Base-by-base conservation (phyloP, 2,329 filamentous ascomycete species). In the Exserohilum rostratum region DNA sequence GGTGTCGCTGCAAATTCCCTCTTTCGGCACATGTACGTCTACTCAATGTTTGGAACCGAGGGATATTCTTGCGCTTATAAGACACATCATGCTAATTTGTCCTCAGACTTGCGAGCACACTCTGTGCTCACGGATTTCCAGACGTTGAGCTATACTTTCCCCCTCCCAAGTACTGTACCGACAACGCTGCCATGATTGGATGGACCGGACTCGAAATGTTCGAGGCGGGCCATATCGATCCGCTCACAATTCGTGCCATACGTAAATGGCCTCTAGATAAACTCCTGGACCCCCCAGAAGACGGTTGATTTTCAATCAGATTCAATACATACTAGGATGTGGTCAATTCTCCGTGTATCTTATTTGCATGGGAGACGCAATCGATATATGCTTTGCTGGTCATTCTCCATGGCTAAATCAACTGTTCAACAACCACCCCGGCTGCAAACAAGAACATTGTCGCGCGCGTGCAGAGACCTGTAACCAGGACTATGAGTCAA, bases 121-220 rank as follows among this genome's bases (percentile, higher is more conserved):
- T 97, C 37, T 83, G 88, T 60, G 83, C 80, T n/a, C 83, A 89
- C 38, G 90, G 90, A 0, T 88, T 86, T 68, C 69, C 71, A 0
- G 65, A 85, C 60, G 73, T 96, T 25, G 66, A 81, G 10, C 74
- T 97, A 6, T 76, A 88, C 27, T 90, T 89, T 50, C 93, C 95
- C n/a, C 92, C 92, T 2, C 76, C 85, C 9, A 80, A 82, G 37
- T 81, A 93, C 48, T 98, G 95, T 71, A 97, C 91, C 0, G 95
- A 99, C 69, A 98, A 99, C 75, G 95, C 95, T 11, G 91, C 92
- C 43, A 99, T 99, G 95, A 93, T 98, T 71, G 93, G 89, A 1
- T 98, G 95, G 93, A 82, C 93, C 1, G 95, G 89, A 0, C 83
- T 93, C 62, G 93, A 98, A 77, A 97, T 99, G 93, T 97, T 85